phyloP scores from a whole-genome alignment of 2,329 filamentous ascomycete species.

The Colletotrichum australisinense region DNA sequence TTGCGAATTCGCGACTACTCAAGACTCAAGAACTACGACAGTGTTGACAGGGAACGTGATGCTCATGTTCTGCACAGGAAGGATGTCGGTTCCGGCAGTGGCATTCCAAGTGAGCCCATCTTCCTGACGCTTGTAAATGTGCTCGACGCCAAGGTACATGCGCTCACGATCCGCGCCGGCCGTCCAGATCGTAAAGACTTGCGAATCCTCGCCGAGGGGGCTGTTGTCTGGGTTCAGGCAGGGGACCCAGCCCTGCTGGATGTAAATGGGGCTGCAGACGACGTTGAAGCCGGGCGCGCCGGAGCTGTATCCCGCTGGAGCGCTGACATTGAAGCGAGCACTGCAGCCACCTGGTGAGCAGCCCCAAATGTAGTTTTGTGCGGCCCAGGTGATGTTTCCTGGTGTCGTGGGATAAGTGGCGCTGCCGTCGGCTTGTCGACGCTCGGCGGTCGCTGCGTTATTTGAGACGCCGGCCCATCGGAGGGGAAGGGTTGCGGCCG shows the following conservation, averaged over 20 bases:
- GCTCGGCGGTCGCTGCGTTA: background rate
- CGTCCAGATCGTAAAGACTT: constrained; percentile 39
- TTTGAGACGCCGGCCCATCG: background rate
- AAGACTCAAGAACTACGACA: background rate
- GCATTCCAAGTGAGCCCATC: constrained; percentile 13
- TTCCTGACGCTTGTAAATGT: constrained; percentile 35
- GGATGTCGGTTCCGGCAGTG: background rate
- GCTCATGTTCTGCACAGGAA: background rate
- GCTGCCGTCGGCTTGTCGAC: background rate
- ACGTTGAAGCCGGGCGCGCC: constrained; percentile 42
- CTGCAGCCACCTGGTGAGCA: constrained; percentile 42
- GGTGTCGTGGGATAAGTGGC: background rate
- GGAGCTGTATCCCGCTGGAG: constrained; percentile 37
- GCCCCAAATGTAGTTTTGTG: constrained; percentile 29
- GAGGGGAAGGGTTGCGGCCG: constrained; percentile 11
- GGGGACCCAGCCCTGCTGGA: constrained; percentile 38
- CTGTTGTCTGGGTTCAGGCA: constrained; percentile 36
- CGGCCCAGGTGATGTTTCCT: background rate
- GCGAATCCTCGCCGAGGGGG: constrained; percentile 21
- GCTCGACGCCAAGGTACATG: constrained; percentile 39
- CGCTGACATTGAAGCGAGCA: constrained; percentile 39
- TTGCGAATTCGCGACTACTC: background rate
- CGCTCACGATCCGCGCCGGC: constrained; percentile 32
- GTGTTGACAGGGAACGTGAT: background rate
- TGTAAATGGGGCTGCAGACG: constrained; percentile 40